Evolutionary conservation across 139 green algal species (phyloP), one percentile per base, ranked within the genome.

Genomic region (Coelastrella sp.): DNA sequence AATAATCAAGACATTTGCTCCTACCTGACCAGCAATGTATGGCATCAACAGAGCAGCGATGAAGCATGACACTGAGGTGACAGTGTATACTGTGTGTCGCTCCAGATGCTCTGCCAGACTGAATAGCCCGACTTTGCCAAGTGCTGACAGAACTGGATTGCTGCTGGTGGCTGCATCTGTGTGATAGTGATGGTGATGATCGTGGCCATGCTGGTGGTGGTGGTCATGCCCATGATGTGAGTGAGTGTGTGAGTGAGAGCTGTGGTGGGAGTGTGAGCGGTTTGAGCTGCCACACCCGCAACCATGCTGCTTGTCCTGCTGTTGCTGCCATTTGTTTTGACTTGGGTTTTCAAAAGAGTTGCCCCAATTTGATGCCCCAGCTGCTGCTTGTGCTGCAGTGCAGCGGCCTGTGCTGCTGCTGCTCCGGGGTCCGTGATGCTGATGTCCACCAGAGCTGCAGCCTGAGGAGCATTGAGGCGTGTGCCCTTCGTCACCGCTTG

Each of bases 61-160:
- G 80, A 94, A 93, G 90, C 76, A 93, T 0, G 75, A 35, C 8
- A 93, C 78, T 25, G 91, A 93, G 14, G 85, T 92, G 7, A 90
- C 74, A 6, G 76, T 93, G 81, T 82, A 91, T 20, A 9, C 66
- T 75, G 59, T 65, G 87, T 87, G 85, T n/a, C 92, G 89, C 78
- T 94, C 91, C 12, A 97, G 90, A 60, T 78, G 82, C 11, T 93
- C 84, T 3, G 90, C 81, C 6, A 95, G 68, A 14, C 59, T 25
- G 15, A 94, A 82, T 7, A 97, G 58, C 12, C 95, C 91, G 4
- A 84, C 49, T 19, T 75, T 24, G 8, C 9, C 65, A 22, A 97
- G 90, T 6, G 82, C 19, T 11, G 93, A 82, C 19, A 92, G 84
- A 7, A 94, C 57, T 20, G 87, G 85, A 86, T 94, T 95, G 70